Evolutionary conservation across 176 grass and related monocot genomes (phyloP), one percentile per base, ranked within the genome.

Genomic region (Neostapfia colusana): DNA sequence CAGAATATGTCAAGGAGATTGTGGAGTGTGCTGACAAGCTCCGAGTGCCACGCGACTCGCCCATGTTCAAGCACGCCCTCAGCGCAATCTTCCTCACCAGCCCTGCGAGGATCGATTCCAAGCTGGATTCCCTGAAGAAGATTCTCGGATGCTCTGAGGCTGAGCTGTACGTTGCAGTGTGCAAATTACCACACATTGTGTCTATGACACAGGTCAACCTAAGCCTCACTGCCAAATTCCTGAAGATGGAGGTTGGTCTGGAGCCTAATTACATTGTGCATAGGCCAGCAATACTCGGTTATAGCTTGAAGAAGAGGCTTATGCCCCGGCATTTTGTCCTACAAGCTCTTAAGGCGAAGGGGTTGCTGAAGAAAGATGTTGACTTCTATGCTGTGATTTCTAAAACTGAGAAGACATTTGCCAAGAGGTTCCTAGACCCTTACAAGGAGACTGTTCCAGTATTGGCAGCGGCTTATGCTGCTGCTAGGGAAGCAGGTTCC

Each of bases 311-410:
- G 58, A 84, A 7, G 60, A 72, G 84, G 37, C 0, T 81, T 11
- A 74, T 91, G 60, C 84, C 84, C 61, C 49, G 64, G 7, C 21
- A 72, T 76, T 79, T 63, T 74, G 16, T 49, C 4, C 7, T 83
- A 41, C 45, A 88, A 25, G 49, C 79, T 85, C 62, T 94, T 14
- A 73, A 84, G 76, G 64, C 24, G 0, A 86, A 86, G 74, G 88
- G 80, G 18, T 62, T 90, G 51, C 16, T 77, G 37, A 36, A 64
- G 48, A 54, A 43, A 58, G 10, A 58, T 3, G n/a, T 58, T 36
- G 37, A 56, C 39, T 83, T 75, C 14, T 75, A 37, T 18, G 6
- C 0, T 16, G 17, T 11, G 1, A 24, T 24, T 35, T 0, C 0
- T 40, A 14, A 0, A 1, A 34, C 0, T 0, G 46, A 66, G 23